Conservation (phyloP, 805 yeast species). For the Pichia exigua region DNA sequence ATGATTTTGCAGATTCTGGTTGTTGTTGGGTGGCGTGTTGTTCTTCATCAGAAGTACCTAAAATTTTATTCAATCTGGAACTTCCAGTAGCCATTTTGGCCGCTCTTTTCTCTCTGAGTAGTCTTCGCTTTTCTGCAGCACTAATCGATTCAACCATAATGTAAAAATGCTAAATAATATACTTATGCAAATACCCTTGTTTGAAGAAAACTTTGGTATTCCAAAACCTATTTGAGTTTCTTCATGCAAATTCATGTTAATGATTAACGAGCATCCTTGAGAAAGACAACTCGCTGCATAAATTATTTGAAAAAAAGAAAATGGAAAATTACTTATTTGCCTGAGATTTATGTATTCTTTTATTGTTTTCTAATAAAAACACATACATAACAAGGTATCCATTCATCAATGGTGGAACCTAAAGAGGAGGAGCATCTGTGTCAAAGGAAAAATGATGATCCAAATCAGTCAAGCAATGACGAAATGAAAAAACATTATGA, state of each 20-base stretch:
- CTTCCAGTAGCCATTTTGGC: conserved; percentile 55
- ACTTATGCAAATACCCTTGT: neutral
- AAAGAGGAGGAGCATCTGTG: neutral
- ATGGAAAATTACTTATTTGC: neutral
- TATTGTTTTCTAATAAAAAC: too few relatives aligned
- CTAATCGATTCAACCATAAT: conserved; percentile 28
- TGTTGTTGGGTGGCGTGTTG: neutral
- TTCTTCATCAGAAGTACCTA: conserved; percentile 22
- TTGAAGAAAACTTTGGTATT: neutral
- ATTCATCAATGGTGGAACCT: neutral
- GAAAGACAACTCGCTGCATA: neutral
- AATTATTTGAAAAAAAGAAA: too few relatives aligned
- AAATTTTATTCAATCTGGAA: conserved; percentile 43
- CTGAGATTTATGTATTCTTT: neutral
- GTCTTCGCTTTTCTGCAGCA: conserved; percentile 50
- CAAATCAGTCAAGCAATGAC: neutral
- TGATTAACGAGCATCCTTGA: neutral
- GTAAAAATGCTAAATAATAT: neutral
- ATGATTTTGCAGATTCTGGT: neutral
- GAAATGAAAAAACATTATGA: conserved; percentile 7
- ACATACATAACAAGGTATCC: neutral
- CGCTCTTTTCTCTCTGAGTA: conserved; percentile 57
- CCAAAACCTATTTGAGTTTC: neutral
- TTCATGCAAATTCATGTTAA: neutral
- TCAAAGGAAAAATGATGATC: neutral